Base-by-base conservation (phyloP, 805 yeast genomes). In the Sugiyamaella lignohabitans region DNA sequence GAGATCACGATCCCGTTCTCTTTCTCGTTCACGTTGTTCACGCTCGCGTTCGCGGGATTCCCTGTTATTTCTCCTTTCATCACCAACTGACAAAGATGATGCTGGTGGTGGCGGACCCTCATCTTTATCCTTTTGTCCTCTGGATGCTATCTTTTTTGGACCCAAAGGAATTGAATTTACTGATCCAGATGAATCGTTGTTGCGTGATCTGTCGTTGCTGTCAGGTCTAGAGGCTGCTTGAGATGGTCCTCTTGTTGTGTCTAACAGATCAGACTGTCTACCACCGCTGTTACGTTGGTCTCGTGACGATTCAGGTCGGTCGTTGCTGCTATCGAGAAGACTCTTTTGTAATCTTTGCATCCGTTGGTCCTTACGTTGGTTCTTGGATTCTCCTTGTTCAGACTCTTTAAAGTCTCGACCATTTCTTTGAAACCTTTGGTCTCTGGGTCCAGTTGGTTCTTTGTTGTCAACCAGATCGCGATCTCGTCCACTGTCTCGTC, bases 1-100 rank as follows among this genome's bases (percentile, higher is more conserved):
- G 1, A 43, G 34, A 22, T 40, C 32, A 27, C 32, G 32, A 27
- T 27, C 14, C 21, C 43, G 17, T 11, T 45, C 32, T 44, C 49
- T 11, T 47, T 51, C 54, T 27, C 53, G 47, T 20, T 46, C 41
- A n/a, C 42, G 8, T n/a, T n/a, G n/a, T 27, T 27, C 32, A 27
- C 32, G 32, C 14, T 27, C 32, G 14, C 32, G 32, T 8, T 27
- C 32, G 8, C 38, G 18, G 14, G 38, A 35, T 35, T 19, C 21
- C 18, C 21, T 34, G 8, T 20, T 39, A 19, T 29, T 41, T 8
- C 49, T 40, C 36, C 42, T 29, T 6, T 47, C 47, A 1, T 41
- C 43, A 18, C 39, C 27, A 6, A n/a, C n/a, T n/a, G n/a, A n/a
- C n/a, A n/a, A n/a, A 8, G 32, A 27, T 8, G 46, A 30, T 4